Evolutionary conservation across 2,329 filamentous ascomycete species (phyloP), one percentile per base, ranked within the genome.

Genomic region (Xylariaceae sp.): DNA sequence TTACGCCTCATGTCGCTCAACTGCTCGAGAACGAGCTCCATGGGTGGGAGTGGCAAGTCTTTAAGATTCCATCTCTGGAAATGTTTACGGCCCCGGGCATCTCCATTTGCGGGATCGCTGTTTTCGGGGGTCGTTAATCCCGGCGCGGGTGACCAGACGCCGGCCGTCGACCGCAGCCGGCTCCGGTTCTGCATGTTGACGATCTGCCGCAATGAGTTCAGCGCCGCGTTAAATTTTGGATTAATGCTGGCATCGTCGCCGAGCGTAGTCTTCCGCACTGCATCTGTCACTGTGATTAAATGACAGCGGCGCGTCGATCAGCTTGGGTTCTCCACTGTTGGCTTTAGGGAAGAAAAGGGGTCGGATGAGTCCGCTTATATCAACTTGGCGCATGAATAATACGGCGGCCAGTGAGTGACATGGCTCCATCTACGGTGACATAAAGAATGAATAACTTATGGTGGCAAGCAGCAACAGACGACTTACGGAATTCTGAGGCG

Each of bases 11-110:
- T 68, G 42, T 76, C 72, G 49, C 78, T 76, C 44, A 83, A 65
- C 36, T 79, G 64, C 8, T 68, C 67, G 1, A 80, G 72, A 2
- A 82, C 79, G 1, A 77, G 65, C 5, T 74, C 69, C 67, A 78
- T 74, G 0, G 80, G 79, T 7, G 80, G 80, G 71, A 83, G 74
- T 2, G 76, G 73, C n/a, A 83, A 66, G 49, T 80, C 77, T n/a
- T 71, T 68, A 19, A 81, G 65, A 1, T 74, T 74, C 2, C 74
- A 76, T 2, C 69, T 69, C 0, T 77, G 75, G 5, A 80, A 57
- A 0, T 72, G 68, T 49, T 74, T 74, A 46, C 78, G 76, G 9
- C 76, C 51, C 9, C 26, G 41, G 9, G 47, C 41, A 2, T n/a
- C 5, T 12, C 22, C 15, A 1, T 53, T 47, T 15, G 41, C 50